Evolutionary conservation across 768 basidiomycete genomes (phyloP).

Genomic region (Auricularia heimuer): DNA sequence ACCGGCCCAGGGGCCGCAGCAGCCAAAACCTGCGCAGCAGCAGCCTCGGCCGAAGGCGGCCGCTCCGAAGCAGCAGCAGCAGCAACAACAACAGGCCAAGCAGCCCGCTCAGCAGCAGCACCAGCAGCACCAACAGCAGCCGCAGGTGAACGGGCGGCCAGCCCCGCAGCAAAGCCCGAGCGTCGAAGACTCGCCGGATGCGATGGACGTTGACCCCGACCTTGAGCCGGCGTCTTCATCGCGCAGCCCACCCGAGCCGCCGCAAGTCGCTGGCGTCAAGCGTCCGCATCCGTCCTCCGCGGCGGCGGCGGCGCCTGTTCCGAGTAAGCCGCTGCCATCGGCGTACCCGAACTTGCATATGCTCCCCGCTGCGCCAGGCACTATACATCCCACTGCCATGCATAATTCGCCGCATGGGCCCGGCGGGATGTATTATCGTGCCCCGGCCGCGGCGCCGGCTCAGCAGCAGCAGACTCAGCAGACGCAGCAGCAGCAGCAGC

Average conservation of each 20-base stretch:
- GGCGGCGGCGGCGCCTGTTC: too few species aligned
- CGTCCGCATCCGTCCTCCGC: neutral
- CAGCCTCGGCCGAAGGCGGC: too few species aligned
- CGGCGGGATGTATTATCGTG: neutral
- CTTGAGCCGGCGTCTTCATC: neutral
- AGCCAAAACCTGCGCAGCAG: too few species aligned
- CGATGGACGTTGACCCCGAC: too few species aligned
- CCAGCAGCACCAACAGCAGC: too few species aligned
- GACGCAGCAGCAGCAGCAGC: conserved; percentile 12
- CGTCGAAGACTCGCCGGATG: too few species aligned
- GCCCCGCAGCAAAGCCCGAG: too few species aligned
- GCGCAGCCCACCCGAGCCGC: neutral
- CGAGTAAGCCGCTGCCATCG: too few species aligned
- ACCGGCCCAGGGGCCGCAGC: neutral
- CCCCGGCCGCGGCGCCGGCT: neutral
- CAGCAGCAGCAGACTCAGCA: conserved; percentile 12
- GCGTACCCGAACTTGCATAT: neutral
- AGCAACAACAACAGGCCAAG: too few species aligned
- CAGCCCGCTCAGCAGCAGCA: too few species aligned
- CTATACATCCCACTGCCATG: neutral
- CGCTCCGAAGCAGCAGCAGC: too few species aligned
- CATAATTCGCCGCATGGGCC: neutral
- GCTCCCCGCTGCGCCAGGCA: neutral
- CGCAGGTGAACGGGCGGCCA: too few species aligned
- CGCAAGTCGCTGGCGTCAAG: neutral